Evolutionary conservation across 345 rosid genomes (phyloP).

Genomic region (Raphanus raphanistrum): DNA sequence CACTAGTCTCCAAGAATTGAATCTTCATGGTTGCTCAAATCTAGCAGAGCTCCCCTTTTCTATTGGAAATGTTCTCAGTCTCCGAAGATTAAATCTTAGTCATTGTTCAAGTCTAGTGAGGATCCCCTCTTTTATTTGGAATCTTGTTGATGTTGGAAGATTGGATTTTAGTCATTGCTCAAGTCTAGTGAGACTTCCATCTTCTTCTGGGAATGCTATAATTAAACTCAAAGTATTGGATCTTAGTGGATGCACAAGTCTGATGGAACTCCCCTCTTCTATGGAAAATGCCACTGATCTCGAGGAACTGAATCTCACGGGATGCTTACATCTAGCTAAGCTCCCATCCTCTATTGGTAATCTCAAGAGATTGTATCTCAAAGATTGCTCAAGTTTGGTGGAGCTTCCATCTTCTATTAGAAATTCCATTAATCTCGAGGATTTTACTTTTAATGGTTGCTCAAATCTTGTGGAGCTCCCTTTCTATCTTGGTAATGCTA

Average conservation of each 20-base stretch:
- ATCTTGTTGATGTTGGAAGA: not conserved
- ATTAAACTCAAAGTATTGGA: not conserved
- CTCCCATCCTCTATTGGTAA: not conserved
- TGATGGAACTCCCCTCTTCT: not conserved
- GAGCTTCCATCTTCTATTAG: not conserved
- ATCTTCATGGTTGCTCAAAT: not conserved
- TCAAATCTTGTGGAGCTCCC: not conserved
- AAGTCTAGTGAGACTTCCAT: not conserved
- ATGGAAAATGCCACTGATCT: not conserved
- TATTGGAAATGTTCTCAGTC: not conserved
- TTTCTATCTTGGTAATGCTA: not conserved
- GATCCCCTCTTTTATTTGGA: not conserved
- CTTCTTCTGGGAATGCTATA: not conserved
- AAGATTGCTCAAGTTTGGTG: not conserved
- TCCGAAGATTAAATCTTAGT: not conserved
- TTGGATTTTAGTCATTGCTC: not conserved
- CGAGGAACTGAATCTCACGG: not conserved
- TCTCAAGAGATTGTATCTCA: not conserved
- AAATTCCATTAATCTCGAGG: not conserved
- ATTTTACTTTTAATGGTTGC: not conserved
- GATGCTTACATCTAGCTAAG: not conserved
- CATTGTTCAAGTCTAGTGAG: not conserved
- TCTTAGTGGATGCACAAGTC: not conserved
- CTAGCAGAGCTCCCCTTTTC: not conserved
- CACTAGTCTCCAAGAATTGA: not conserved